These are phyloP conservation scores for Tuber melanosporum DNA, from an alignment of 495 filamentous ascomycete genomes.

Conservation along the genomic window DNA sequence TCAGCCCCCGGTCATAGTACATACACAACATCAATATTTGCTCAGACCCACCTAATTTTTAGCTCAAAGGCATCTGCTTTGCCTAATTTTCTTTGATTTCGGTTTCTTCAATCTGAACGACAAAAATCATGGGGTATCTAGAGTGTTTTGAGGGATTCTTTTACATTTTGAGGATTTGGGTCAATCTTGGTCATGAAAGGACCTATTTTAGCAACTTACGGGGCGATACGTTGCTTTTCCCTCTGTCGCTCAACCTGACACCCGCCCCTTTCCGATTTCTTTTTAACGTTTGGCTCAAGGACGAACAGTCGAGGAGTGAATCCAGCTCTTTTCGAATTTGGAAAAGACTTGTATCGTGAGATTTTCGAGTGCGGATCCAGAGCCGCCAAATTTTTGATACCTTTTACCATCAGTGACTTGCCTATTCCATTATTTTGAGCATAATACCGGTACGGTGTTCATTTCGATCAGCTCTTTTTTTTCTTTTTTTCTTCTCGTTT, in stretches of 20 bases:
- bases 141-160: conserved; percentile 35
- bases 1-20: conserved; percentile 36
- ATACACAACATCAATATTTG: conserved; percentile 37
- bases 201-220: conserved; percentile 36
- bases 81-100: conserved; percentile 25
- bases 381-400: background rate
- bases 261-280: conserved; percentile 36
- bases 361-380: conserved; percentile 5
- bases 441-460: background rate
- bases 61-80: conserved; percentile 30
- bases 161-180: conserved; percentile 34
- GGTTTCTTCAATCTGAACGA: conserved; percentile 20
- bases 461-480: conserved; percentile 5
- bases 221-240: conserved; percentile 38
- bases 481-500: background rate
- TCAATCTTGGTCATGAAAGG: conserved; percentile 24
- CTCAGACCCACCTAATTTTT: conserved; percentile 37
- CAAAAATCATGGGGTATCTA: conserved; percentile 26
- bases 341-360: conserved; percentile 39
- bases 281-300: conserved; percentile 38
- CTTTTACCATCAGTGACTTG: background rate
- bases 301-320: conserved; percentile 35
- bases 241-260: conserved; percentile 35
- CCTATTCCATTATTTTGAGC: conserved; percentile 3
- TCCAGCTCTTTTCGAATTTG: conserved; percentile 28